phyloP scores from a whole-genome alignment of 2,329 filamentous ascomycete genomes.

The Parasarocladium wereldwijsianum region DNA sequence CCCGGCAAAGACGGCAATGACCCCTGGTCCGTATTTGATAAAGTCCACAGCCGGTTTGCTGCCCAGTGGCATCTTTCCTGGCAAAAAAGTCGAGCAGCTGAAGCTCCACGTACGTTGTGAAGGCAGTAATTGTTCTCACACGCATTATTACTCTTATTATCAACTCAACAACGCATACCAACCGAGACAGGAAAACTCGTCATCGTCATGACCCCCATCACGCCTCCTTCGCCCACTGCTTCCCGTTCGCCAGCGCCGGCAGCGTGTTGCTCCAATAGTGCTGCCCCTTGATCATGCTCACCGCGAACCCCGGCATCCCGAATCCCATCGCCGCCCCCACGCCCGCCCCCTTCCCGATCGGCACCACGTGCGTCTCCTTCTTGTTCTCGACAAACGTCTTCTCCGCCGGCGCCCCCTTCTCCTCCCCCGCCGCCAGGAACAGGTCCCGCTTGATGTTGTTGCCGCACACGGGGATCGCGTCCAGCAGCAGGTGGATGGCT shows the following conservation, averaged over 20 bases:
- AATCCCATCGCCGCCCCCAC: conserved; percentile 29
- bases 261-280: conserved; percentile 38
- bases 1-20: too few species aligned
- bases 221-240: conserved; percentile 31
- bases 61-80: too few species aligned
- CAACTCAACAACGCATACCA: too few species aligned
- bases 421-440: conserved; percentile 17
- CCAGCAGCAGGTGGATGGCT: conserved; percentile 25
- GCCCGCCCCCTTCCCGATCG: conserved; percentile 27
- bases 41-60: too few species aligned
- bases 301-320: conserved; percentile 25
- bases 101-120: too few species aligned
- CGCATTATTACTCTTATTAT: too few species aligned
- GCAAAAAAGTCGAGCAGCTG: too few species aligned
- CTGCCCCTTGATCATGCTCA: conserved; percentile 34
- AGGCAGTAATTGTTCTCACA: too few species aligned
- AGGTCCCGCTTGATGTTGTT: conserved; percentile 34
- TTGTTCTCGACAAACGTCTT: conserved; percentile 25
- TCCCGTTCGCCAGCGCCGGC: conserved; percentile 31
- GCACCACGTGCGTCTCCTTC: conserved; percentile 29
- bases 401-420: conserved; percentile 7
- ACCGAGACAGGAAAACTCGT: conserved; percentile 3
- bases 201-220: conserved; percentile 10
- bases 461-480: conserved; percentile 25
- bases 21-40: too few species aligned